Conservation (phyloP, 352 stramenopile genomes). For the Blastocystis sp. region DNA sequence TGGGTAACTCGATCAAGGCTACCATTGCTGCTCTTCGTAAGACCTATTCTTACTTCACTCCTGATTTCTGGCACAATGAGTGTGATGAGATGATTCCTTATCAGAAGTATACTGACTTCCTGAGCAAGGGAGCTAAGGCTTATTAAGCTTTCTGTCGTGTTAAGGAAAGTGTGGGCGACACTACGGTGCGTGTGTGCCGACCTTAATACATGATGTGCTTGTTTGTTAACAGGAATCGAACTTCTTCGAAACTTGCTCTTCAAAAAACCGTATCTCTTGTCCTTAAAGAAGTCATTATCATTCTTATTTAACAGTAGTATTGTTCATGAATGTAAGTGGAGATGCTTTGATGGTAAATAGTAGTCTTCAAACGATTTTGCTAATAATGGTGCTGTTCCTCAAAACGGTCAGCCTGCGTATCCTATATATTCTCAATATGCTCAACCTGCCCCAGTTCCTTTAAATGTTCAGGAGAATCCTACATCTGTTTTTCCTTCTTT, state of each 20-base stretch:
- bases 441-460: not conserved
- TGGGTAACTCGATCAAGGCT: slow-evolving; percentile 99
- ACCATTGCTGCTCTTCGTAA: slow-evolving; percentile 92
- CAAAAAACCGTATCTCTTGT: not conserved
- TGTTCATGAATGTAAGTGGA: too few relatives aligned
- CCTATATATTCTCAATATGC: not conserved
- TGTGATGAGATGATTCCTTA: slow-evolving; percentile 82
- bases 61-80: slow-evolving; percentile 96
- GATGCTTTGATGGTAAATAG: too few relatives aligned
- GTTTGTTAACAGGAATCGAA: too few relatives aligned
- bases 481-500: not conserved
- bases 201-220: slow-evolving; percentile 37
- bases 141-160: not conserved
- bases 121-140: slow-evolving; percentile 76
- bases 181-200: slow-evolving; percentile 59
- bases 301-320: too few relatives aligned
- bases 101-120: slow-evolving; percentile 98
- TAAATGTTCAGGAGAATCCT: not conserved
- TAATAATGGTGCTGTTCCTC: not conserved
- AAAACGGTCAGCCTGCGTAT: not conserved
- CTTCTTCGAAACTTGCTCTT: too few relatives aligned
- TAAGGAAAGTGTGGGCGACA: slow-evolving; percentile 58
- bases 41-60: slow-evolving; percentile 95
- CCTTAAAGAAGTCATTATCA: slow-evolving; percentile 60
- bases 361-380: too few relatives aligned